These are phyloP conservation scores for Boletus coccyginus DNA, from an alignment of 768 basidiomycete genomes.

Conservation along the genomic window DNA sequence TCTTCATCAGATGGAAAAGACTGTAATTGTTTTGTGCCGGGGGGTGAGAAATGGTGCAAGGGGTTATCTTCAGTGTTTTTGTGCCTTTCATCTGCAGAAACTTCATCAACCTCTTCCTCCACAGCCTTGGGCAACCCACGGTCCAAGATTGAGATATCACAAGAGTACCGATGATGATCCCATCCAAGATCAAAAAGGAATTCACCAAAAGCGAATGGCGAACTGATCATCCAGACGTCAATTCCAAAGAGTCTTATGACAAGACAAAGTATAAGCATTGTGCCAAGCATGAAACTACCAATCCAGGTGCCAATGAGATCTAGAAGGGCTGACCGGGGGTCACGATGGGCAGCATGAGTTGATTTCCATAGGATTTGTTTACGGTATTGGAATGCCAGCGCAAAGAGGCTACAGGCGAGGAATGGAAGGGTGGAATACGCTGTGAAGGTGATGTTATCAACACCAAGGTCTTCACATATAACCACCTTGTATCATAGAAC, in stretches of 20 bases:
- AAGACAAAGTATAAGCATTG: constrained; percentile 71
- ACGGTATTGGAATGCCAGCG: constrained; percentile 60
- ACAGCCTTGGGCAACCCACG: neutral
- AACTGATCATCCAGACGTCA: constrained; percentile 81
- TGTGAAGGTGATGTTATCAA: constrained; percentile 77
- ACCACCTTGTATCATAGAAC: constrained; percentile 44
- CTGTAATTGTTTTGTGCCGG: neutral
- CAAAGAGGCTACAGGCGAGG: constrained; percentile 57
- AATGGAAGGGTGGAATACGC: constrained; percentile 84
- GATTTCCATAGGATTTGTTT: constrained; percentile 50
- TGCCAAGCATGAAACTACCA: constrained; percentile 62
- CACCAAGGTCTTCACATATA: constrained; percentile 78
- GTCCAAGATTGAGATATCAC: constrained; percentile 19
- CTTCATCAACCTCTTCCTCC: neutral
- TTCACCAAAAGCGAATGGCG: constrained; percentile 77
- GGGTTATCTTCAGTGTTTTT: neutral
- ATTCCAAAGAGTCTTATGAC: constrained; percentile 72
- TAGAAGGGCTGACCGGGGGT: constrained; percentile 60
- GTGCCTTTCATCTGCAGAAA: neutral
- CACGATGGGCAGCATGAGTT: constrained; percentile 33
- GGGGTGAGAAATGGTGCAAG: neutral
- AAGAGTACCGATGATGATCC: constrained; percentile 49
- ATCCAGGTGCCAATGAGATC: constrained; percentile 76
- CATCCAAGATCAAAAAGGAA: constrained; percentile 62
- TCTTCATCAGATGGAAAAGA: constrained; percentile 6